Evolutionary conservation across 106 monocot genomes (phyloP).

Genomic region (Dioscorea zingiberensis): DNA sequence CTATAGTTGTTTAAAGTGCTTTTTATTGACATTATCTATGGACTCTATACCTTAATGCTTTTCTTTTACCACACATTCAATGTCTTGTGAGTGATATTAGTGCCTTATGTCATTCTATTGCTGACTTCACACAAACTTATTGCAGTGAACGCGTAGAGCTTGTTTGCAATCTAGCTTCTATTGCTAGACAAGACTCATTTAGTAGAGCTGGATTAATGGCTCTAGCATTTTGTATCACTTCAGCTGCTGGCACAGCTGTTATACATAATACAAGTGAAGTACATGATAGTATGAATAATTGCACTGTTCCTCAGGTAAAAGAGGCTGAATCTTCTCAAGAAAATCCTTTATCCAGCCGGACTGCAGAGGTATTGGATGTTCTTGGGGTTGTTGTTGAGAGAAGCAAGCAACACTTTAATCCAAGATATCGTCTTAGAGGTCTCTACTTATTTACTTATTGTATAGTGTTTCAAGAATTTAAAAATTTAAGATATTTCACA

Average conservation of each 20-base stretch:
- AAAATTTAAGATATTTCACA: conserved; percentile 3
- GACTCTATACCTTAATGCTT: no score
- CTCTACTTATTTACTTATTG: background rate
- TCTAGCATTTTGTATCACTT: conserved; percentile 72
- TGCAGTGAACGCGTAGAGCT: conserved; percentile 49
- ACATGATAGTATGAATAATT: background rate
- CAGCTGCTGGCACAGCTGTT: conserved; percentile 38
- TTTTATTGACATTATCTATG: no score
- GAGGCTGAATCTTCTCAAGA: conserved; percentile 11
- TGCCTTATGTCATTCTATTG: background rate
- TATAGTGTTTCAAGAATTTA: background rate
- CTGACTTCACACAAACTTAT: background rate
- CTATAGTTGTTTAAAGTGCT: no score
- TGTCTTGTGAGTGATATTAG: background rate
- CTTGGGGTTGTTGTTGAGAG: conserved; percentile 61
- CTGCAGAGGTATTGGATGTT: conserved; percentile 54
- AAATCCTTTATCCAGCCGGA: conserved; percentile 1
- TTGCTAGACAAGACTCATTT: conserved; percentile 61
- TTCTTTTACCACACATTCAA: no score
- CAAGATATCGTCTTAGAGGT: conserved; percentile 88
- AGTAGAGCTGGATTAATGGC: conserved; percentile 86
- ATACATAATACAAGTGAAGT: conserved; percentile 1
- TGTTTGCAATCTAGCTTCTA: conserved; percentile 50
- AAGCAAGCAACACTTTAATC: conserved; percentile 94
- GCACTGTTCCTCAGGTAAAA: background rate